Conservation (phyloP, 495 filamentous ascomycete genomes). For the Neurospora sublineolata region DNA sequence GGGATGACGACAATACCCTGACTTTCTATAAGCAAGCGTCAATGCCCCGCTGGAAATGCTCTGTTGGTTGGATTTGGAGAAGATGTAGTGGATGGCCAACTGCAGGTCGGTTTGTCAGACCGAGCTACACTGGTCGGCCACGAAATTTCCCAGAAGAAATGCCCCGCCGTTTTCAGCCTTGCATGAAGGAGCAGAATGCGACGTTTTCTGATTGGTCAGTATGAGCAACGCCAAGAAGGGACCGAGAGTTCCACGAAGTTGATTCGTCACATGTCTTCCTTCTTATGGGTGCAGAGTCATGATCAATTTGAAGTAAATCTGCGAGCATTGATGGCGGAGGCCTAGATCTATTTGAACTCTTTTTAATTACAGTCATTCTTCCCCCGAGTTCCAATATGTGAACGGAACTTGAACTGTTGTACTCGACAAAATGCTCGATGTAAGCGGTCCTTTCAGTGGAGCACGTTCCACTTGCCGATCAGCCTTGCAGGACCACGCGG, state of each 20-base stretch:
- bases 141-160: slow-evolving; percentile 10
- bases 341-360: background rate
- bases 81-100: background rate
- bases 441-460: background rate
- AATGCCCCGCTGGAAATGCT: background rate
- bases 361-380: background rate
- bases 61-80: background rate
- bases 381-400: background rate
- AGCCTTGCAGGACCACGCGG: background rate
- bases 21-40: background rate
- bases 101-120: background rate
- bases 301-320: background rate
- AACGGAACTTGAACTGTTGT: background rate
- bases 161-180: slow-evolving; percentile 18
- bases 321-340: background rate
- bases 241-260: background rate
- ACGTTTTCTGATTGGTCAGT: background rate
- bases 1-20: background rate
- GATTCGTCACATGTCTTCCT: background rate
- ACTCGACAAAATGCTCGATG: background rate
- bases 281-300: background rate
- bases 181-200: background rate
- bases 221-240: background rate
- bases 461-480: background rate
- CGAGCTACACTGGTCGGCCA: slow-evolving; percentile 5